Evolutionary conservation across 2,329 filamentous ascomycete species (phyloP).

Genomic region (Chrysoporthe austroafricana): DNA sequence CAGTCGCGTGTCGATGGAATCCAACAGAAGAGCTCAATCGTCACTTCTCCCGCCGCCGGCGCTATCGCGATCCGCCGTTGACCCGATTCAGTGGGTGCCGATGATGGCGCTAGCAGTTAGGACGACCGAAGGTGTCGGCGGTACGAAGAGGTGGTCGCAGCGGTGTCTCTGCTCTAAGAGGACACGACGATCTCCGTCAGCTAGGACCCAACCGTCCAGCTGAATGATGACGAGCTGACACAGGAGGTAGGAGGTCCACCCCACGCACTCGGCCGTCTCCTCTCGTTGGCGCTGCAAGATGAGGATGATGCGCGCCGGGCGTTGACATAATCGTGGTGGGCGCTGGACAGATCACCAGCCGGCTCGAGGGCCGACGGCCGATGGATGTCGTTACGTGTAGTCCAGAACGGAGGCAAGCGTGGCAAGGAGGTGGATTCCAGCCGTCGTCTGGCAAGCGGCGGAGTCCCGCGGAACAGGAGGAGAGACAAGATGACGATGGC

Average conservation of each 20-base stretch:
- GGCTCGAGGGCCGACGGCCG: neutral
- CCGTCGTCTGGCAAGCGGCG: neutral
- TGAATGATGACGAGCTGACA: too few relatives aligned
- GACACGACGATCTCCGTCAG: slow-evolving; percentile 3
- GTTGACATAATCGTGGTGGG: slow-evolving; percentile 11
- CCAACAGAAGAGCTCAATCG: neutral
- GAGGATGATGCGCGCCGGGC: neutral
- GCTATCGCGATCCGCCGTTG: neutral
- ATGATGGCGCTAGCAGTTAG: neutral
- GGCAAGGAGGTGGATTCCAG: neutral
- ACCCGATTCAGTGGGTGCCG: neutral
- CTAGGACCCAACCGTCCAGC: neutral
- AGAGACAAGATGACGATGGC: neutral
- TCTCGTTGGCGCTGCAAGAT: slow-evolving; percentile 1
- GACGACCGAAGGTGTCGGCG: neutral
- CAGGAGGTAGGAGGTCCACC: neutral
- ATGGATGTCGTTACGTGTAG: neutral
- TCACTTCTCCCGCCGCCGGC: neutral
- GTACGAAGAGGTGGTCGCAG: neutral
- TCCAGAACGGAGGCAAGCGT: neutral
- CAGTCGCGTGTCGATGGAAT: neutral
- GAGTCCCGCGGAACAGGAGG: neutral
- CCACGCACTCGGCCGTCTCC: neutral
- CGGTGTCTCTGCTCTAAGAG: neutral
- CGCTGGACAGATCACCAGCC: slow-evolving; percentile 1